These are phyloP conservation scores for Athelia psychrophila DNA, from an alignment of 1,284 basidiomycete species.

Conservation along the genomic window DNA sequence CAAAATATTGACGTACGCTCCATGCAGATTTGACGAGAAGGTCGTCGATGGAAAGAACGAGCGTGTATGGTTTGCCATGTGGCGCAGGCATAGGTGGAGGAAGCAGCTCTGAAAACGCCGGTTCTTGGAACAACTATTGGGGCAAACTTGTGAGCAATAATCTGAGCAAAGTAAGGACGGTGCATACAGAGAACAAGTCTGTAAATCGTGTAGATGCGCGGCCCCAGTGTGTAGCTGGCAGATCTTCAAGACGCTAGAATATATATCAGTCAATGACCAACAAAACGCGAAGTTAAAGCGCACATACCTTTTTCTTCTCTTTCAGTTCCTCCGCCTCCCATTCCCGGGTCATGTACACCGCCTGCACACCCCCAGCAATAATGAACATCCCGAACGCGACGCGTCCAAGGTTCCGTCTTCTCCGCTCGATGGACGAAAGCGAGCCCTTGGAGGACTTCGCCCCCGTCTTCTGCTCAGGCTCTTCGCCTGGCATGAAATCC, in stretches of 20 bases:
- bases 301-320: slow-evolving; percentile 48
- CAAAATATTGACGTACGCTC: slow-evolving; percentile 67
- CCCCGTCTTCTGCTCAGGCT: slow-evolving; percentile 48
- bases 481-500: slow-evolving; percentile 52
- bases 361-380: slow-evolving; percentile 42
- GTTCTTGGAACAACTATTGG: slow-evolving; percentile 86
- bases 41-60: slow-evolving; percentile 91
- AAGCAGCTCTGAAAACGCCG: slow-evolving; percentile 88
- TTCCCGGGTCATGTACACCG: slow-evolving; percentile 55
- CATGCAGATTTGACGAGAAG: slow-evolving; percentile 89
- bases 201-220: slow-evolving; percentile 57
- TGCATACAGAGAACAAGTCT: slow-evolving; percentile 62
- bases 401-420: slow-evolving; percentile 53
- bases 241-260: slow-evolving; percentile 50
- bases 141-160: slow-evolving; percentile 3
- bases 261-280: slow-evolving; percentile 24
- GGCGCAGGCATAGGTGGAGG: slow-evolving; percentile 86
- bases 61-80: slow-evolving; percentile 88
- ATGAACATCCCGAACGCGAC: slow-evolving; percentile 52
- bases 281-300: background rate
- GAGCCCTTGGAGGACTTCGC: slow-evolving; percentile 72
- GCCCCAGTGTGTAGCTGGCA: slow-evolving; percentile 57
- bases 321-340: slow-evolving; percentile 58
- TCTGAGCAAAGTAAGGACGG: background rate
- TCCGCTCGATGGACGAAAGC: slow-evolving; percentile 70